phyloP scores from a whole-genome alignment of 345 rosid genomes.

The Arabis hirsuta region DNA sequence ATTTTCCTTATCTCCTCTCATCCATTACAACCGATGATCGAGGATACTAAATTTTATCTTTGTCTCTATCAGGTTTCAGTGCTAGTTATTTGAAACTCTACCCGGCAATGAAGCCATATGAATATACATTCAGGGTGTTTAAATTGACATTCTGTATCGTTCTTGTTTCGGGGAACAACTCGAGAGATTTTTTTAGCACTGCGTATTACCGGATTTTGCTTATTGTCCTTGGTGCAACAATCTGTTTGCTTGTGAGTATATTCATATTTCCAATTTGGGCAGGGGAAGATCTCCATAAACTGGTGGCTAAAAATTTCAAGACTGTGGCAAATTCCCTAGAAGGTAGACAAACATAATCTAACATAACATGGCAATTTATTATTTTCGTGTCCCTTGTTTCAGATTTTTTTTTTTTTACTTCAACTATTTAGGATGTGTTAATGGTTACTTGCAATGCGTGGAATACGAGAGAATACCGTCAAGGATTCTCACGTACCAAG shows the following conservation, averaged over 20 bases:
- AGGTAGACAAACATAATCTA: constrained; percentile 45
- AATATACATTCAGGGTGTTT: constrained; percentile 79
- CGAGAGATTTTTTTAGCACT: constrained; percentile 54
- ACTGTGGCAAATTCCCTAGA: constrained; percentile 77
- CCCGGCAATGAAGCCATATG: constrained; percentile 70
- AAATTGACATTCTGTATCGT: constrained; percentile 79
- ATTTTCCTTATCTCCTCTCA: neutral
- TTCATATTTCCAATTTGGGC: constrained; percentile 80
- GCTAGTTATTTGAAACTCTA: constrained; percentile 66
- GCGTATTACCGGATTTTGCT: constrained; percentile 64
- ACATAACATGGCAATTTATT: neutral
- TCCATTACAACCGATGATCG: neutral
- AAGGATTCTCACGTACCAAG: constrained; percentile 76
- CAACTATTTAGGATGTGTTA: constrained; percentile 59
- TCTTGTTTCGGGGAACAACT: constrained; percentile 64
- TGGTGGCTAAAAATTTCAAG: constrained; percentile 74
- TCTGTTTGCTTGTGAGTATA: constrained; percentile 59
- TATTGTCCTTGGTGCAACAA: constrained; percentile 67
- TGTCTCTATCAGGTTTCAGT: constrained; percentile 50
- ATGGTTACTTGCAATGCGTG: constrained; percentile 63
- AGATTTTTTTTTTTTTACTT: neutral
- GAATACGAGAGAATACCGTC: constrained; percentile 81
- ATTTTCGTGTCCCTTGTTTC: neutral
- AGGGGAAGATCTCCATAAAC: constrained; percentile 83
- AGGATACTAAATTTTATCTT: neutral